These are phyloP conservation scores for Pythium myriotylum DNA, from an alignment of 352 stramenopile genomes.

Conservation along the genomic window DNA sequence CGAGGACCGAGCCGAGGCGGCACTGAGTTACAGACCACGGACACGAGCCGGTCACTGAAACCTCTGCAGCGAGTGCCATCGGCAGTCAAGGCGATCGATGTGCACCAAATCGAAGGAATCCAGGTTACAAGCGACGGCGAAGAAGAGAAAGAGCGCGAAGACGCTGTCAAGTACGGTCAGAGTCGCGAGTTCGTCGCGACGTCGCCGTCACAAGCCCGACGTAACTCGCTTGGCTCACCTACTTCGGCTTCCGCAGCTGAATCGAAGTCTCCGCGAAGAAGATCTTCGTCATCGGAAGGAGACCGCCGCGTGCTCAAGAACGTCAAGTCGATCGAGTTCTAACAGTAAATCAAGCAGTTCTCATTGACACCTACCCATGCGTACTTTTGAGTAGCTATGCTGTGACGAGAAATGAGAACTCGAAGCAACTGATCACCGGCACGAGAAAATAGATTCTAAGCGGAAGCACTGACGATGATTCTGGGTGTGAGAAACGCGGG, in stretches of 20 bases:
- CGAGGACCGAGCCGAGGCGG: conserved; percentile 12
- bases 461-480: no score
- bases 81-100: conserved; percentile 30
- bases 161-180: conserved; percentile 22
- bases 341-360: no score
- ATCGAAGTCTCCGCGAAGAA: conserved; percentile 8
- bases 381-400: no score
- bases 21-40: conserved; percentile 42
- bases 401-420: no score
- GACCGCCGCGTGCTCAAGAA: conserved; percentile 9
- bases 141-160: conserved; percentile 37
- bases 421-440: no score
- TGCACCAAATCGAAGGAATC: conserved; percentile 36
- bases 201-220: conserved; percentile 6
- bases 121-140: conserved; percentile 37
- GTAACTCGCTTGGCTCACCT: conserved; percentile 9
- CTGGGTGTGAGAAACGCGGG: no score
- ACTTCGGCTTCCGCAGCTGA: not conserved
- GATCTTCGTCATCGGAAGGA: conserved; percentile 1
- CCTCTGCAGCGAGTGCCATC: conserved; percentile 38
- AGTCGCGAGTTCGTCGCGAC: conserved; percentile 22
- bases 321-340: conserved; percentile 24
- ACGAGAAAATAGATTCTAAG: no score
- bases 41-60: conserved; percentile 37
- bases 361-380: not conserved